These are phyloP conservation scores for Hirschfeldia incana DNA, from an alignment of 345 rosid species.

Conservation along the genomic window DNA sequence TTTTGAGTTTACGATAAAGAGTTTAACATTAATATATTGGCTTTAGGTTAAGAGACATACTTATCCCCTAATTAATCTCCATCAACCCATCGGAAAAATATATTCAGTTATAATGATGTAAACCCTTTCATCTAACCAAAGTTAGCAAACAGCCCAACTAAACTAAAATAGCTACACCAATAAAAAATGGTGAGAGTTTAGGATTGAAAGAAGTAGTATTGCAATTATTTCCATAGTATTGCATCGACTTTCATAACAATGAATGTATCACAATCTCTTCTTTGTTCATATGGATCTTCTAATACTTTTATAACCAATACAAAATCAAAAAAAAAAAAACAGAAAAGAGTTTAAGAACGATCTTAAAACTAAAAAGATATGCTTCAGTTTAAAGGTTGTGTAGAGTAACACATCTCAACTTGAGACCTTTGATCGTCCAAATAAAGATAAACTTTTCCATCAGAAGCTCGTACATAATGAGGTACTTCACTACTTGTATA, in stretches of 20 bases:
- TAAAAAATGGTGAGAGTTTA: not conserved
- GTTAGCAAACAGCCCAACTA: not conserved
- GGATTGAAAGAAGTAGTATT: not conserved
- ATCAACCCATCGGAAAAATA: too few relatives aligned
- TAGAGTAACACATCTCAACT: not conserved
- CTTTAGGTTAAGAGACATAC: too few relatives aligned
- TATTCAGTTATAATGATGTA: too few relatives aligned
- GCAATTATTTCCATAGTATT: too few relatives aligned
- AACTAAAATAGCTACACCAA: not conserved
- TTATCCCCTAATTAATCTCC: too few relatives aligned
- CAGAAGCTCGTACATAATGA: too few relatives aligned
- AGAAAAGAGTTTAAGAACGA: not conserved
- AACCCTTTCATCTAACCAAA: too few relatives aligned
- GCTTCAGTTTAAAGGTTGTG: not conserved
- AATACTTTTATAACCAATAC: not conserved
- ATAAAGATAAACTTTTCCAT: too few relatives aligned
- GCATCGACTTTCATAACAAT: not conserved
- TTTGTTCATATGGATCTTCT: not conserved
- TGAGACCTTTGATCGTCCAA: too few relatives aligned
- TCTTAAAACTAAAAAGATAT: not conserved
- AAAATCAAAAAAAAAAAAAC: not conserved
- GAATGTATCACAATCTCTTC: not conserved
- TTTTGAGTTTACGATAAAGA: too few relatives aligned
- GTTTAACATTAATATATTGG: too few relatives aligned
- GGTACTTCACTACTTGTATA: too few relatives aligned